These are phyloP conservation scores for Alternaria sp. DNA, from an alignment of 2,329 filamentous ascomycete species.

Conservation along the genomic window DNA sequence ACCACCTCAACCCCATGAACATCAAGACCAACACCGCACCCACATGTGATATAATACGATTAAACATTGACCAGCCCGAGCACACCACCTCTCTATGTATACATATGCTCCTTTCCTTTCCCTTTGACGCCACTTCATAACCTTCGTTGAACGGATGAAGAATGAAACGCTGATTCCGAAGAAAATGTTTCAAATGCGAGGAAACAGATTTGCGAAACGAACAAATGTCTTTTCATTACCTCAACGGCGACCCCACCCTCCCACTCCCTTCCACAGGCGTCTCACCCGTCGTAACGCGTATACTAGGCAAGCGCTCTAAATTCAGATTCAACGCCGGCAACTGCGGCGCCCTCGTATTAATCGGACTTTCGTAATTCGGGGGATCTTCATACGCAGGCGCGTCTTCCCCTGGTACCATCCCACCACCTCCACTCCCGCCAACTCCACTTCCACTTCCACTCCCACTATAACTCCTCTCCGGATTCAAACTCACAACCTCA, in stretches of 20 bases:
- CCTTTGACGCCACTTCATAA: neutral
- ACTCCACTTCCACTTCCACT: slow-evolving; percentile 25
- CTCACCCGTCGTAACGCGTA: slow-evolving; percentile 51
- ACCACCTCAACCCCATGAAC: neutral
- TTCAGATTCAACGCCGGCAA: slow-evolving; percentile 49
- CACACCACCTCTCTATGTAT: neutral
- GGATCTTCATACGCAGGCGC: slow-evolving; percentile 55
- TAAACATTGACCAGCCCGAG: neutral
- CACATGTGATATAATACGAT: neutral
- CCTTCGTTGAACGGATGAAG: neutral
- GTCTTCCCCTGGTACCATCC: slow-evolving; percentile 27
- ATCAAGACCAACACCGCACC: neutral
- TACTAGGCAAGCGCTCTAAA: slow-evolving; percentile 52
- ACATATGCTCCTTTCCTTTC: neutral
- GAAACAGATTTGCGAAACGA: neutral
- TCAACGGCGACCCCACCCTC: slow-evolving; percentile 12
- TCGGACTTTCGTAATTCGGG: slow-evolving; percentile 56
- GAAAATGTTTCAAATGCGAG: neutral
- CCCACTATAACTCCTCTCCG: slow-evolving; percentile 42
- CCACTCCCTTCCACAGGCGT: slow-evolving; percentile 25
- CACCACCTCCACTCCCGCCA: slow-evolving; percentile 2
- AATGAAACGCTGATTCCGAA: neutral
- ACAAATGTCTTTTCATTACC: slow-evolving; percentile 2
- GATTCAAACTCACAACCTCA: slow-evolving; percentile 51
- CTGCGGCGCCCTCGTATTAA: slow-evolving; percentile 37